A percentile compares a stretch with the other conserved stretches of the same genome.
Conservation (phyloP, 2,329 filamentous ascomycete genomes). For the Teratosphaeria viscida region DNA sequence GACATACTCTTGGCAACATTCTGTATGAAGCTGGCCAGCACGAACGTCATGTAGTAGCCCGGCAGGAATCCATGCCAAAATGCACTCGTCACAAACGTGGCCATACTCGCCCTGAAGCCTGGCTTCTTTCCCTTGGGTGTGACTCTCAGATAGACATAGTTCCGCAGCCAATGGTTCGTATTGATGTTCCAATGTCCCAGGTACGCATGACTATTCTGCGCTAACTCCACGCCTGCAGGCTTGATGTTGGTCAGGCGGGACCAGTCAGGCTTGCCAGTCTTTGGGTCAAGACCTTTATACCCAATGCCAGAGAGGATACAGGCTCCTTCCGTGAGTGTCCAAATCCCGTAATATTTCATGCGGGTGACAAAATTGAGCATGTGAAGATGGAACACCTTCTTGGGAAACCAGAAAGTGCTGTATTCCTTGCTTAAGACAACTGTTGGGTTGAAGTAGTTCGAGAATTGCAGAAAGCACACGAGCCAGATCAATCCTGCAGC, state of each 20-base stretch:
- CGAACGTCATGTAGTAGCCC: slow-evolving; percentile 85
- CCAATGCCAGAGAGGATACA: slow-evolving; percentile 91
- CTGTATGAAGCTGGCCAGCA: slow-evolving; percentile 83
- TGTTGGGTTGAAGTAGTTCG: slow-evolving; percentile 52
- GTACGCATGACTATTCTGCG: slow-evolving; percentile 88
- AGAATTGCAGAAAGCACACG: slow-evolving; percentile 62
- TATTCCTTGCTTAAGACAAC: slow-evolving; percentile 57
- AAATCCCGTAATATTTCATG: slow-evolving; percentile 94
- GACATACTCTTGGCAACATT: slow-evolving; percentile 84
- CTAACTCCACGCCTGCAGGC: slow-evolving; percentile 73
- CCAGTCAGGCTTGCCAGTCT: slow-evolving; percentile 79
- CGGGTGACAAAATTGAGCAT: slow-evolving; percentile 73
- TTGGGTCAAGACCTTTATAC: slow-evolving; percentile 83
- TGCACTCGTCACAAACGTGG: slow-evolving; percentile 87
- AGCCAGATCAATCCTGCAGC: slow-evolving; percentile 69
- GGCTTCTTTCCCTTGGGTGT: slow-evolving; percentile 94
- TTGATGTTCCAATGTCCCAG: slow-evolving; percentile 97
- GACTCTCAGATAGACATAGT: slow-evolving; percentile 91
- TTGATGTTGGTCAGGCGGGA: slow-evolving; percentile 83
- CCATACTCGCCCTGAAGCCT: slow-evolving; percentile 85
- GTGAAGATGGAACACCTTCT: slow-evolving; percentile 68
- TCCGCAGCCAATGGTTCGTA: slow-evolving; percentile 91
- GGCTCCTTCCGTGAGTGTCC: slow-evolving; percentile 83
- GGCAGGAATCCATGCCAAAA: slow-evolving; percentile 98
- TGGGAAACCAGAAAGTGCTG: slow-evolving; percentile 56